Evolutionary conservation across 2,329 filamentous ascomycete genomes (phyloP).

Genomic region (Arthrobotrys conoides): DNA sequence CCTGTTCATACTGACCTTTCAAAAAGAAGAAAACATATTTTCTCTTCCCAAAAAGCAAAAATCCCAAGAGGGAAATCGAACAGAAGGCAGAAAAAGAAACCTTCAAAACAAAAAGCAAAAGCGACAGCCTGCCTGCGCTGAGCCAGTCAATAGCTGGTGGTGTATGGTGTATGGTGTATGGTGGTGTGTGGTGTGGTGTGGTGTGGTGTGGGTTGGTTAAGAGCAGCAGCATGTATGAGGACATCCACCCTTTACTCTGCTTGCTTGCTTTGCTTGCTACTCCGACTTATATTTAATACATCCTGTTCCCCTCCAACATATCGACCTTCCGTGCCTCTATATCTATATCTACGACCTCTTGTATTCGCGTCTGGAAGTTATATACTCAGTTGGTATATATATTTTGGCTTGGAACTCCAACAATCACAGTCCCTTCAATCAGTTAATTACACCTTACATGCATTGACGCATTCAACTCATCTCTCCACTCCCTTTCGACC

Average conservation of each 20-base stretch:
- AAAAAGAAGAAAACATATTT: slow-evolving; percentile 8
- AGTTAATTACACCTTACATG: slow-evolving; percentile 26
- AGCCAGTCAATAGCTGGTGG: not conserved
- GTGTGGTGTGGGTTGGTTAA: slow-evolving; percentile 20
- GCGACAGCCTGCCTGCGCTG: slow-evolving; percentile 11
- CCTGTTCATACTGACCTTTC: not conserved
- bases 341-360: slow-evolving; percentile 45
- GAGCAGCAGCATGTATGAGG: slow-evolving; percentile 2
- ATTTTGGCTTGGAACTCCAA: slow-evolving; percentile 35
- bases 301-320: slow-evolving; percentile 47
- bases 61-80: slow-evolving; percentile 20
- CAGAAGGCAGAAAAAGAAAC: slow-evolving; percentile 21
- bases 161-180: not conserved
- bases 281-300: slow-evolving; percentile 51
- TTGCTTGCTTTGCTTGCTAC: not conserved
- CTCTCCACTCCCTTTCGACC: slow-evolving; percentile 33
- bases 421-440: slow-evolving; percentile 30
- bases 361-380: slow-evolving; percentile 21
- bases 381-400: no score
- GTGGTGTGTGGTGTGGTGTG: slow-evolving; percentile 2
- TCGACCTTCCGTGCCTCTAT: slow-evolving; percentile 23
- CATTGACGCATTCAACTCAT: slow-evolving; percentile 33
- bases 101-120: not conserved
- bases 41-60: slow-evolving; percentile 13
- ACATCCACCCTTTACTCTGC: slow-evolving; percentile 24